Percentiles rank a stretch among this genome's conserved stretches.
Conservation (phyloP, 1,139 yeast species). For the Saccharomyces hybrid region DNA sequence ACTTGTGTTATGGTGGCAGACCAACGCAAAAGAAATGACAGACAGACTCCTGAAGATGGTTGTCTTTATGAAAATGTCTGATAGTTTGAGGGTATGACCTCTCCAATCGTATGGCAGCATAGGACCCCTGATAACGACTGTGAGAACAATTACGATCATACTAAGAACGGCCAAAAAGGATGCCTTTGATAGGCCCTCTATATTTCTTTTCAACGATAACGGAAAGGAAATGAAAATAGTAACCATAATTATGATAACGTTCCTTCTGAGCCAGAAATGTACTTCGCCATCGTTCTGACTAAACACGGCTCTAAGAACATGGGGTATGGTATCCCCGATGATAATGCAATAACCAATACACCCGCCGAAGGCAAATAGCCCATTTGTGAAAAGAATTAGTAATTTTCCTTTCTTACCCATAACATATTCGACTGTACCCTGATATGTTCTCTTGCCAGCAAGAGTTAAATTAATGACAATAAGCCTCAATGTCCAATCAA, state of each 20-base stretch:
- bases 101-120: slow-evolving; percentile 41
- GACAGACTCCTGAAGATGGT: slow-evolving; percentile 82
- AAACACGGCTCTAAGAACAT: slow-evolving; percentile 65
- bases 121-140: slow-evolving; percentile 73
- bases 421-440: slow-evolving; percentile 74
- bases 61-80: slow-evolving; percentile 50
- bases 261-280: slow-evolving; percentile 40
- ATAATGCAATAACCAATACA: slow-evolving; percentile 90
- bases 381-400: slow-evolving; percentile 64
- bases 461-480: slow-evolving; percentile 79
- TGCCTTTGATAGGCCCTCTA: slow-evolving; percentile 80
- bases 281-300: slow-evolving; percentile 37
- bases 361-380: slow-evolving; percentile 90
- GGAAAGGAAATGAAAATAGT: slow-evolving; percentile 76
- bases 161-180: slow-evolving; percentile 80
- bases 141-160: slow-evolving; percentile 67
- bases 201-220: slow-evolving; percentile 69
- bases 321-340: slow-evolving; percentile 92
- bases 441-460: slow-evolving; percentile 71
- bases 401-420: slow-evolving; percentile 70
- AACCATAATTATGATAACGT: slow-evolving; percentile 58
- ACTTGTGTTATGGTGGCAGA: slow-evolving; percentile 89
- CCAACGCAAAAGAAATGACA: slow-evolving; percentile 87
- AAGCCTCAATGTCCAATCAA: slow-evolving; percentile 80
- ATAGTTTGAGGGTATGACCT: slow-evolving; percentile 38